phyloP scores from a whole-genome alignment of 1,139 yeast genomes.

The Lodderomyces metapsilosis region DNA sequence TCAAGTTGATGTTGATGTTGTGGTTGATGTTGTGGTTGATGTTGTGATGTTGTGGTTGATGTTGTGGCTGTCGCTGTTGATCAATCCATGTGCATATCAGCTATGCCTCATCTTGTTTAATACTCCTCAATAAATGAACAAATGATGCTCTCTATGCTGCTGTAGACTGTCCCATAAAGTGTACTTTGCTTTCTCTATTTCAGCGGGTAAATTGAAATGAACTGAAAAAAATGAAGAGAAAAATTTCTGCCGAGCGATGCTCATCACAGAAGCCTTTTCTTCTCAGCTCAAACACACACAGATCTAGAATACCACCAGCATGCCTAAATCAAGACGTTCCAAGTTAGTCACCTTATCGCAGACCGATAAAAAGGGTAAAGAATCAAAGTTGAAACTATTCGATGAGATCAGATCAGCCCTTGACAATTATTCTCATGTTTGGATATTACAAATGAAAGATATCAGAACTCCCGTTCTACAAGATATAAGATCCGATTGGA shows the following conservation, averaged over 20 bases:
- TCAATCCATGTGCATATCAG: too few species aligned
- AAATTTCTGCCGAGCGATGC: neutral
- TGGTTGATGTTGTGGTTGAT: too few species aligned
- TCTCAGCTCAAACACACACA: too few species aligned
- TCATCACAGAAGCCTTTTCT: too few species aligned
- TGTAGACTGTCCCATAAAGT: too few species aligned
- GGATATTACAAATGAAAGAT: slow-evolving; percentile 86
- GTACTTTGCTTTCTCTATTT: too few species aligned
- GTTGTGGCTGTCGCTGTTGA: too few species aligned
- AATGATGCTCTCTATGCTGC: too few species aligned
- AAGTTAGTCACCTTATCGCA: slow-evolving; percentile 93
- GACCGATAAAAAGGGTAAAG: slow-evolving; percentile 93
- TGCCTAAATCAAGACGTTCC: slow-evolving; percentile 97
- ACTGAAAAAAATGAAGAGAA: neutral
- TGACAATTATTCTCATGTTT: slow-evolving; percentile 73
- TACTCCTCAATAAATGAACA: too few species aligned
- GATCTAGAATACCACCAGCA: slow-evolving; percentile 19
- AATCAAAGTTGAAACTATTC: slow-evolving; percentile 85
- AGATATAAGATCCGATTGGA: slow-evolving; percentile 90
- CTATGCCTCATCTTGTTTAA: too few species aligned
- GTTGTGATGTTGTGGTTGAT: too few species aligned
- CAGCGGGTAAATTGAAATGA: neutral
- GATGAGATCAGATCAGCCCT: slow-evolving; percentile 84
- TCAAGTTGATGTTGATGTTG: too few species aligned
- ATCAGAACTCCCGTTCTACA: slow-evolving; percentile 95